A percentile compares a stretch with the other conserved stretches of the same genome.
Evolutionary conservation across 2,329 filamentous ascomycete species (phyloP).

Genomic region (Curvularia verruculosa): DNA sequence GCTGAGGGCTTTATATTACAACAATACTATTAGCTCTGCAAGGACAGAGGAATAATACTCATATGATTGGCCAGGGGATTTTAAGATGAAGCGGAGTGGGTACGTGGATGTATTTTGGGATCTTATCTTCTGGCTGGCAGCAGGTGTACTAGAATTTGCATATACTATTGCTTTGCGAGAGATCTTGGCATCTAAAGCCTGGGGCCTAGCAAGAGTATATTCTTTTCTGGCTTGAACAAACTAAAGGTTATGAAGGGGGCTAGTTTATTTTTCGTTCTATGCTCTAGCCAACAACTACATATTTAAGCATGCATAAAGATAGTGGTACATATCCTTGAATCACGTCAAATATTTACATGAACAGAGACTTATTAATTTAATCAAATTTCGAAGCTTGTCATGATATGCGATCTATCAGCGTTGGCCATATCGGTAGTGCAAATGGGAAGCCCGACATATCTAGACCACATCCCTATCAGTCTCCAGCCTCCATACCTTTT

Average conservation of each 20-base stretch:
- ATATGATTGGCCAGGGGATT: no score
- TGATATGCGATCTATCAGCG: no score
- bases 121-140: neutral
- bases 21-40: neutral
- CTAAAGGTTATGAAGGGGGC: neutral
- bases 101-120: no score
- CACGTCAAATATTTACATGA: neutral
- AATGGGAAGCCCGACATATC: no score
- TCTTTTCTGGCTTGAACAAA: no score
- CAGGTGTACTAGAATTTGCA: no score
- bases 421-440: no score
- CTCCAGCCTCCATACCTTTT: neutral
- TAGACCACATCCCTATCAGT: no score
- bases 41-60: neutral
- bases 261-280: neutral
- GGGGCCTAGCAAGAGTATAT: neutral
- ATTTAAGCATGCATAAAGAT: neutral
- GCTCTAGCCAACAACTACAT: neutral
- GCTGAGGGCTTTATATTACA: conserved; percentile 1
- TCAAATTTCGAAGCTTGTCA: no score
- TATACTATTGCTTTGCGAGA: neutral
- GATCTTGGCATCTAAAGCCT: neutral
- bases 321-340: neutral
- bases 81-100: no score
- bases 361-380: no score